phyloP scores from a whole-genome alignment of 2,329 filamentous ascomycete species.

The Ceratocystiopsis brevicomis region DNA sequence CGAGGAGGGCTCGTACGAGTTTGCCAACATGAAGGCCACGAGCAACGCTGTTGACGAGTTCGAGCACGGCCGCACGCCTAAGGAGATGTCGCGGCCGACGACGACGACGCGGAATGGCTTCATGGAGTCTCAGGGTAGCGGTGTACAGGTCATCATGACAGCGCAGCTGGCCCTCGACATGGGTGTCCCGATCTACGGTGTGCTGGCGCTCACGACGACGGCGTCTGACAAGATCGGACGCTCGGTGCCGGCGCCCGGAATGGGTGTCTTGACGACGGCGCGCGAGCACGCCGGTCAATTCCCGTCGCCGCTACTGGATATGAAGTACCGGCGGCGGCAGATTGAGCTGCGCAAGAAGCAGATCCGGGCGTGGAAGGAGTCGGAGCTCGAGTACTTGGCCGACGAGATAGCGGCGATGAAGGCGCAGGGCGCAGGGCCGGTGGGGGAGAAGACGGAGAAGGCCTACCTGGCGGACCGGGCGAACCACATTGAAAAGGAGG shows the following conservation, averaged over 20 bases:
- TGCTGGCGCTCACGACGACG: constrained; percentile 81
- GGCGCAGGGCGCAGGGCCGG: constrained; percentile 46
- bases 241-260: constrained; percentile 86
- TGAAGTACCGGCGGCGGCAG: constrained; percentile 91
- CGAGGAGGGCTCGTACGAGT: constrained; percentile 97
- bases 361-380: constrained; percentile 93
- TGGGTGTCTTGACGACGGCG: constrained; percentile 90
- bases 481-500: constrained; percentile 73
- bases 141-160: constrained; percentile 97
- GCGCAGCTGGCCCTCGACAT: constrained; percentile 90
- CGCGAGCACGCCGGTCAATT: constrained; percentile 82
- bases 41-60: constrained; percentile 97
- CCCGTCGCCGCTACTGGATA: constrained; percentile 86
- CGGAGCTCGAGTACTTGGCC: constrained; percentile 78
- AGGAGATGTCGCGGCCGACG: constrained; percentile 94
- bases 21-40: constrained; percentile 99
- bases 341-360: constrained; percentile 84
- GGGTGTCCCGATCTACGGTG: constrained; percentile 94
- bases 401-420: constrained; percentile 89
- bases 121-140: constrained; percentile 98
- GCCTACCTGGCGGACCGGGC: constrained; percentile 77
- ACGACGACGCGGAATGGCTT: constrained; percentile 95
- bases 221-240: constrained; percentile 98
- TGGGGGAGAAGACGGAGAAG: constrained; percentile 64
- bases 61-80: constrained; percentile 79